Base-by-base conservation (phyloP, 257 asterid species). In the Fraxinus americana region DNA sequence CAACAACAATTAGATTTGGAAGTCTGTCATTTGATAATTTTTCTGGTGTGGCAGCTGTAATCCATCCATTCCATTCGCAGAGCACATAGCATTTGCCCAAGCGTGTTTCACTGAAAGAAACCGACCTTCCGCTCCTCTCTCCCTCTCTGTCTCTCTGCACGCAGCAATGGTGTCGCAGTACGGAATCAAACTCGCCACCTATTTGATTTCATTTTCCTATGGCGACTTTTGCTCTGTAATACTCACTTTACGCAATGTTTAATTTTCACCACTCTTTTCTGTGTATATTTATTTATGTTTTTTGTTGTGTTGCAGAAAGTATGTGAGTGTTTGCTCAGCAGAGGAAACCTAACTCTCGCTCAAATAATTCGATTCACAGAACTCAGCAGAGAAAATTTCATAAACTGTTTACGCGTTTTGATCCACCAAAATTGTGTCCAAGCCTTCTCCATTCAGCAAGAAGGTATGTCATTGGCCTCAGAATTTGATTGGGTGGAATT, bases 391-490 rank as follows among this genome's bases (percentile, higher is more conserved):
- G 90, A 87, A 66, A 90, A 82, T 76, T 94, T 89, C 23, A 72
- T 80, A 68, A 90, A 88, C 74, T 91, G 97, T 83, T 84, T 95
- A 39, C 91, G 96, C 6, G 98, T 94, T 70, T 80, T 95, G 25
- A 87, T 91, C 77, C 96, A 93, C 88, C 98, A 95, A 45, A 95
- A 93, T 77, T 92, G 97, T 67, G 91, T 91, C 54, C 97, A 95
- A 84, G 96, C 97, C 72, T 93, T 93, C 52, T 61, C 89, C 16
- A 11, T 84, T 6, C 86, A 78, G 75, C 89, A 75, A 78, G 91
- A 87, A 74, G 98, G 98, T 94, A 23, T 25, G 35, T 23, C 10
- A 63, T 63, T 63, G 34, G 35, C 36, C 69, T 23, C 69, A 27
- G 34, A 23, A 23, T 23, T 23, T 63, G 69, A 23, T 27, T 57